phyloP scores from a whole-genome alignment of 1,139 yeast species.

The Spathaspora sp. region DNA sequence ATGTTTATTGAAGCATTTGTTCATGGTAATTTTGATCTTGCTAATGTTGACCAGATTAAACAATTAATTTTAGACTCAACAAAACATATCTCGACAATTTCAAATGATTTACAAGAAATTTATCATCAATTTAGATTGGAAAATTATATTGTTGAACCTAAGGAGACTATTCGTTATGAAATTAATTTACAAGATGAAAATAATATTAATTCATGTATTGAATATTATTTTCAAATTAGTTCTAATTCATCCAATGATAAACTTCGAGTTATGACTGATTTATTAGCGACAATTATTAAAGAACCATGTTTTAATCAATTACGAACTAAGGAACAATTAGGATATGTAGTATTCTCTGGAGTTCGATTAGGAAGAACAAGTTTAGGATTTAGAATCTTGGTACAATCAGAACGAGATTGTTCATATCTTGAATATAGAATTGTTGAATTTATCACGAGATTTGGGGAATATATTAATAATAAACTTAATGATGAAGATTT shows the following conservation, averaged over 20 bases:
- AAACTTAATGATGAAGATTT: constrained; percentile 62
- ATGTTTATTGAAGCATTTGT: constrained; percentile 67
- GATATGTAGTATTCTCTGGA: constrained; percentile 84
- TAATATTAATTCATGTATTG: constrained; percentile 84
- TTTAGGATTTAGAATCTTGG: constrained; percentile 72
- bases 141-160: constrained; percentile 43
- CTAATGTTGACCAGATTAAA: constrained; percentile 45
- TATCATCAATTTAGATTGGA: constrained; percentile 22
- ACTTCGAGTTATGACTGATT: constrained; percentile 52
- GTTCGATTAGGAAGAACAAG: constrained; percentile 67
- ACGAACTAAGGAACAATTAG: constrained; percentile 87
- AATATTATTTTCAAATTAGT: constrained; percentile 72
- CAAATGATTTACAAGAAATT: constrained; percentile 36
- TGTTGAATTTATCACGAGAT: constrained; percentile 53
- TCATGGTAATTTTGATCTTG: constrained; percentile 71
- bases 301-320: constrained; percentile 90
- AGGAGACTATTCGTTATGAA: constrained; percentile 49
- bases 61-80: constrained; percentile 21
- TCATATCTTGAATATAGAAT: constrained; percentile 77
- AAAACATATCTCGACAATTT: constrained; percentile 32
- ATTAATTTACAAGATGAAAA: constrained; percentile 57
- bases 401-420: constrained; percentile 83
- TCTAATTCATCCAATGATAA: constrained; percentile 31
- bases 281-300: constrained; percentile 67
- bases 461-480: constrained; percentile 35